These are phyloP conservation scores for Geranium incanum DNA, from an alignment of 441 rosid genomes.

Conservation along the genomic window DNA sequence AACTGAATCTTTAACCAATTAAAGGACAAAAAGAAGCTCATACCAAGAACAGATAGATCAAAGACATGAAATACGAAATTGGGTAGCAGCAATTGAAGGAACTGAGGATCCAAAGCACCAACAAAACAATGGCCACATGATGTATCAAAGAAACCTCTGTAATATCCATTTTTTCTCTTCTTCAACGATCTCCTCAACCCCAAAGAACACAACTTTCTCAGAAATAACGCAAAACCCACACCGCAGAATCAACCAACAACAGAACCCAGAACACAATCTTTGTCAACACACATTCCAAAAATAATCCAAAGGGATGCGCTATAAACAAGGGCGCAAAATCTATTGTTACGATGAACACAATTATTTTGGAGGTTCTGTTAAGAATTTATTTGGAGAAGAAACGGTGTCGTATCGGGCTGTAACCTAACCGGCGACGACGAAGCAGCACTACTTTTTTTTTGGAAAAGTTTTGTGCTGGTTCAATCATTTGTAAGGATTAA, in stretches of 20 bases:
- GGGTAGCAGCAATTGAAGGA: constrained; percentile 16
- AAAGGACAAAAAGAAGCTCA: background rate
- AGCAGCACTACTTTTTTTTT: too few species aligned
- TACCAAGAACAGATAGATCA: constrained; percentile 68
- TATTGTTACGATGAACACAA: too few species aligned
- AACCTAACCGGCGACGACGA: too few species aligned
- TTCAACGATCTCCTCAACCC: constrained; percentile 2
- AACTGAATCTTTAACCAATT: background rate
- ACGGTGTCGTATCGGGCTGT: too few species aligned
- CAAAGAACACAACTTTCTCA: background rate
- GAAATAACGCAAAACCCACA: constrained; percentile 2
- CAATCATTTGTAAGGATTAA: too few species aligned
- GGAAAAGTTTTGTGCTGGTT: too few species aligned
- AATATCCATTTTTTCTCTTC: constrained; percentile 16
- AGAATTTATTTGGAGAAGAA: too few species aligned
- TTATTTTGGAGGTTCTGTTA: too few species aligned
- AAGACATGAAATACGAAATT: constrained; percentile 18
- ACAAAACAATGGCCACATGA: constrained; percentile 26
- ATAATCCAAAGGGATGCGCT: too few species aligned
- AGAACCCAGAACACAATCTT: background rate
- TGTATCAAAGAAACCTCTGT: constrained; percentile 25
- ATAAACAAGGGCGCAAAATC: too few species aligned
- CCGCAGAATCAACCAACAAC: background rate
- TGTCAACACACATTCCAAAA: too few species aligned
- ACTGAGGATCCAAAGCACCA: constrained; percentile 22